phyloP scores from a whole-genome alignment of 768 basidiomycete species.

The Collybia nuda region DNA sequence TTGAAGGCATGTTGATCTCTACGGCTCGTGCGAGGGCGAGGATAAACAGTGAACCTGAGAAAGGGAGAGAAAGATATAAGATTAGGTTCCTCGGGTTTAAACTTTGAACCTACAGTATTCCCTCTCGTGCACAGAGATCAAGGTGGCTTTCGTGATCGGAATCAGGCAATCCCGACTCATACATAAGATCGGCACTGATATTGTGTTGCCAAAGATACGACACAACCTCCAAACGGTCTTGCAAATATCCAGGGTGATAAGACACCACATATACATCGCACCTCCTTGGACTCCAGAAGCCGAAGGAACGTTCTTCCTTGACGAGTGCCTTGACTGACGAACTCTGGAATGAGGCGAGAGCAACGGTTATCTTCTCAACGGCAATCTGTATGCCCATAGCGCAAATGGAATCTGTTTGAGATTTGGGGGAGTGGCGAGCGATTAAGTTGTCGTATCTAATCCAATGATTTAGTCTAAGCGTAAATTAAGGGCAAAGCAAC shows the following conservation, averaged over 20 bases:
- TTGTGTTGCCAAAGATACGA: constrained; percentile 77
- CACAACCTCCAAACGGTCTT: constrained; percentile 77
- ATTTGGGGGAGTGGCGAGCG: constrained; percentile 53
- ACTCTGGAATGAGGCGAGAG: constrained; percentile 69
- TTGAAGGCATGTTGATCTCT: constrained; percentile 72
- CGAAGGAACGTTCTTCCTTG: constrained; percentile 81
- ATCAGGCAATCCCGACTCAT: constrained; percentile 68
- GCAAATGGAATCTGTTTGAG: constrained; percentile 53
- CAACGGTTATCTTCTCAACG: constrained; percentile 72
- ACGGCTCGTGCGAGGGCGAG: constrained; percentile 51
- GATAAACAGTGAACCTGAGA: constrained; percentile 41
- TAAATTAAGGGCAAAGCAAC: constrained; percentile 9
- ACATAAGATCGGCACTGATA: constrained; percentile 88
- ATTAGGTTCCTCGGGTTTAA: not conserved
- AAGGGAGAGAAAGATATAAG: not conserved
- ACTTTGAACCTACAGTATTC: constrained; percentile 64
- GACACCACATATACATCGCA: constrained; percentile 88
- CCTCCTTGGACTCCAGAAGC: constrained; percentile 86
- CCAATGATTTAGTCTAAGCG: not conserved
- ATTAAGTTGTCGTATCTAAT: constrained; percentile 75
- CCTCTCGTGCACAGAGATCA: constrained; percentile 75
- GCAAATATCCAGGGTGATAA: constrained; percentile 70
- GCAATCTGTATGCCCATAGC: constrained; percentile 78
- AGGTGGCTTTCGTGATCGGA: constrained; percentile 63
- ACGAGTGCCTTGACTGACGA: constrained; percentile 67